phyloP scores from a whole-genome alignment of 345 rosid species.

The Viola odorata region DNA sequence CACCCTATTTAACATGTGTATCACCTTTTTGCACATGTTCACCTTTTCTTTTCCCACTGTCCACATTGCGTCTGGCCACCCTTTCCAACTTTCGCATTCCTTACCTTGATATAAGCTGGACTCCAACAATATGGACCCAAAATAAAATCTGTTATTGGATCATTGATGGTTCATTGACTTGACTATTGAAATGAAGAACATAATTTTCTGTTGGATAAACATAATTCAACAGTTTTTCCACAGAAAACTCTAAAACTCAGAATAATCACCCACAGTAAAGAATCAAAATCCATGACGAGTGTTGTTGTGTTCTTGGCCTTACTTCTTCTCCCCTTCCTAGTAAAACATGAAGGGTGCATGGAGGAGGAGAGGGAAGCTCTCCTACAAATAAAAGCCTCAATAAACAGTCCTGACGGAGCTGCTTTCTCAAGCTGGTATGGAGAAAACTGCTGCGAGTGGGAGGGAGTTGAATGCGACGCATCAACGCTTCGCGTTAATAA shows the following conservation, averaged over 20 bases:
- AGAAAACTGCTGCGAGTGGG: constrained; percentile 18
- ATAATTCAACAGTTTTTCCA: too few relatives aligned
- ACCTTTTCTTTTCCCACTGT: too few relatives aligned
- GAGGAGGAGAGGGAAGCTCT: constrained; percentile 18
- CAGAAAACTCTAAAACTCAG: background rate
- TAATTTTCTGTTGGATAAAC: background rate
- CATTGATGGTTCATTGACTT: too few relatives aligned
- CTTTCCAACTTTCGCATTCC: too few relatives aligned
- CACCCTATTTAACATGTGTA: too few relatives aligned
- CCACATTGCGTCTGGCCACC: too few relatives aligned
- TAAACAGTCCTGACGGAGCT: background rate
- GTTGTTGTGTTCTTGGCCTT: background rate
- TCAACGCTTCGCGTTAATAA: background rate
- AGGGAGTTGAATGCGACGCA: constrained; percentile 5
- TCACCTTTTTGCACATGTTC: too few relatives aligned
- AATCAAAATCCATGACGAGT: background rate
- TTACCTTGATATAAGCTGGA: too few relatives aligned
- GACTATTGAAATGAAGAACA: too few relatives aligned
- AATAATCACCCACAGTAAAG: background rate
- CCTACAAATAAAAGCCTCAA: constrained; percentile 11
- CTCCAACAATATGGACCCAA: too few relatives aligned
- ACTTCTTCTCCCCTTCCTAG: background rate
- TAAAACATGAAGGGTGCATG: constrained; percentile 5
- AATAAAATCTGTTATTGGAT: too few relatives aligned
- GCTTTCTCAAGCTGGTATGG: constrained; percentile 21